Evolutionary conservation across 1,284 basidiomycete genomes (phyloP).

Genomic region (Ceratobasidium sp.): DNA sequence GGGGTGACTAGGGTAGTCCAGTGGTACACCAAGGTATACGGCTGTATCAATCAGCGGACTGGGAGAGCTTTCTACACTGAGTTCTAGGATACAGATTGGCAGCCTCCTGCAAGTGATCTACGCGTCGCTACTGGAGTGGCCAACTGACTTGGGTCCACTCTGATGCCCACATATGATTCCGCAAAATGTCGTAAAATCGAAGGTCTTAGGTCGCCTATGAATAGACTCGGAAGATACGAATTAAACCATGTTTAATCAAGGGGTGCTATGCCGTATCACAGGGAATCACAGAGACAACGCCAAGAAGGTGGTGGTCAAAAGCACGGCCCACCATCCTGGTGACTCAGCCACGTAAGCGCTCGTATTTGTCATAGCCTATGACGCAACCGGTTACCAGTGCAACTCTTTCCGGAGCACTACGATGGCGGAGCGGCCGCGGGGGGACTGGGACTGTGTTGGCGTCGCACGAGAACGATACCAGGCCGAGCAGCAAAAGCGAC

Average conservation of each 20-base stretch:
- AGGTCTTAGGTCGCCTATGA: too few species aligned
- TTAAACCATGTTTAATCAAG: too few species aligned
- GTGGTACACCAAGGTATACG: background rate
- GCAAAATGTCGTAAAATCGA: too few species aligned
- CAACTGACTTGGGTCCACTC: too few species aligned
- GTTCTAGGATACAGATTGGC: too few species aligned
- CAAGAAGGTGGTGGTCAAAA: background rate
- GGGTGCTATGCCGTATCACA: background rate
- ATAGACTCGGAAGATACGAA: too few species aligned
- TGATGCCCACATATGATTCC: too few species aligned
- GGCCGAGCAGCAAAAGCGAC: constrained; percentile 1
- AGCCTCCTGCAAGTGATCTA: too few species aligned
- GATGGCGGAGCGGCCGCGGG: constrained; percentile 33
- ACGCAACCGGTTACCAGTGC: constrained; percentile 3
- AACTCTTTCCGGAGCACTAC: background rate
- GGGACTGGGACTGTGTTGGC: constrained; percentile 32
- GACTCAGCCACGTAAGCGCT: background rate
- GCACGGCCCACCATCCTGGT: background rate
- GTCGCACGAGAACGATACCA: constrained; percentile 15
- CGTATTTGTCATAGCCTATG: background rate
- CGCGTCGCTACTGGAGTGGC: too few species aligned
- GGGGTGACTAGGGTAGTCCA: background rate
- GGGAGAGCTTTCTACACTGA: too few species aligned
- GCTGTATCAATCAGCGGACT: too few species aligned
- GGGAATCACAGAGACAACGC: background rate